Percentiles rank a stretch among this genome's conserved stretches.
Conservation (phyloP, 2,329 filamentous ascomycete species). For the Thielaviopsis musarum region DNA sequence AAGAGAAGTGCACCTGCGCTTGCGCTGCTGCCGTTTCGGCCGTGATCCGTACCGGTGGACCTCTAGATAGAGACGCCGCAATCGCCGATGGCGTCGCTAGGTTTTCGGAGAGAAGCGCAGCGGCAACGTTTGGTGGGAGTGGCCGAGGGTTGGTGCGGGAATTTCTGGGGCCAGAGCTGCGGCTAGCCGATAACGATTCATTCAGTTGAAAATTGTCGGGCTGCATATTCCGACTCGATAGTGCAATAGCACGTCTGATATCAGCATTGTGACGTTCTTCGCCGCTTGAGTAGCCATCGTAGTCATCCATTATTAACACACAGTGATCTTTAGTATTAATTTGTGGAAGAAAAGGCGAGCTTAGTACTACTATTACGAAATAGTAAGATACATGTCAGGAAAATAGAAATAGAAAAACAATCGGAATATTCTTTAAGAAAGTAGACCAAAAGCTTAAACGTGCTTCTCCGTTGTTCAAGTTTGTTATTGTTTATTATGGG, state of each 20-base stretch:
- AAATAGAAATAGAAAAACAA: too few species aligned
- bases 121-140: slow-evolving; percentile 4
- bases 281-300: slow-evolving; percentile 13
- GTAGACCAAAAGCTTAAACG: too few species aligned
- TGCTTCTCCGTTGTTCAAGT: too few species aligned
- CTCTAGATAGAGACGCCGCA: neutral
- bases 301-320: slow-evolving; percentile 4
- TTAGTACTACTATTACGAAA: too few species aligned
- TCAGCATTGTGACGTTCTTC: slow-evolving; percentile 39
- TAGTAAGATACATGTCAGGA: too few species aligned
- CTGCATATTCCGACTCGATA: slow-evolving; percentile 29
- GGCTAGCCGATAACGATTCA: neutral
- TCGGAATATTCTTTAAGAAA: too few species aligned
- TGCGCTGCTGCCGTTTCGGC: neutral
- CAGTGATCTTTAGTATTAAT: too few species aligned
- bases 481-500: too few species aligned
- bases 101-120: slow-evolving; percentile 7
- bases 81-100: slow-evolving; percentile 9
- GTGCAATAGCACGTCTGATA: slow-evolving; percentile 40
- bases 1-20: neutral
- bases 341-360: too few species aligned
- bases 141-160: neutral
- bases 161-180: neutral
- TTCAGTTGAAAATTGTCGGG: neutral
- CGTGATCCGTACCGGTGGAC: neutral